Percentiles rank a stretch among this genome's conserved stretches.
Conservation (phyloP, 2,329 filamentous ascomycete species). For the Pezizomycotina sp. region DNA sequence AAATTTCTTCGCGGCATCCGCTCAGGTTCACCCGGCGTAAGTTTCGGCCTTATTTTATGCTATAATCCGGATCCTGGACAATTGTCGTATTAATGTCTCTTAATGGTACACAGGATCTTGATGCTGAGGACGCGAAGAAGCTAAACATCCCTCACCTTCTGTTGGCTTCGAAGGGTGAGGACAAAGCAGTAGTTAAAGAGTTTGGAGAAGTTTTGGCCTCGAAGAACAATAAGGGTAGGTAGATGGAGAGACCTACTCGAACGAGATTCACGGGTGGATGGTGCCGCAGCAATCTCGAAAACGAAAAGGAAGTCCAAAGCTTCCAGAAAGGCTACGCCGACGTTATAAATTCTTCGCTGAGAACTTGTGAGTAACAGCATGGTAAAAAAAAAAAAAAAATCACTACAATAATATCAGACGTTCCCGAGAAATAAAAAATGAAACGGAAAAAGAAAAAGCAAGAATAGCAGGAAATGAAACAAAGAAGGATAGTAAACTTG, state of each 20-base stretch:
- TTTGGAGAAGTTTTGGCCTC: conserved; percentile 36
- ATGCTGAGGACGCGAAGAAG: conserved; percentile 42
- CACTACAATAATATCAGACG: no score
- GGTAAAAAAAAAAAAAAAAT: no score
- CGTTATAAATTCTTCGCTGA: no score
- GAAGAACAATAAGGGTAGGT: conserved; percentile 36
- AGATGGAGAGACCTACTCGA: conserved; percentile 47
- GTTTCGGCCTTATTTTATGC: conserved; percentile 21
- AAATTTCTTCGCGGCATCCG: conserved; percentile 37
- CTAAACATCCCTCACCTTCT: conserved; percentile 46
- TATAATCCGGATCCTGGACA: conserved; percentile 28
- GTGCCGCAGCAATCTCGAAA: conserved; percentile 44
- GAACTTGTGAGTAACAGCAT: no score
- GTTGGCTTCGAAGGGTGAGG: conserved; percentile 51
- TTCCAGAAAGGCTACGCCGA: conserved; percentile 41
- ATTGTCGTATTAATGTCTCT: conserved; percentile 5
- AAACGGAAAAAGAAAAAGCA: no score
- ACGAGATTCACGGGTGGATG: conserved; percentile 62
- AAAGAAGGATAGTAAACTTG: no score
- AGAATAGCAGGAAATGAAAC: no score
- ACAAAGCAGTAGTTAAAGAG: conserved; percentile 35
- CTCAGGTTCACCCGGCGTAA: conserved; percentile 29
- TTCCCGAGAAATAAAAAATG: no score
- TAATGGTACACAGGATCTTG: conserved; percentile 27
- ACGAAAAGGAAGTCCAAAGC: conserved; percentile 41